Evolutionary conservation across 164 flowering plant species (phyloP), one percentile per base, ranked within the genome.

Genomic region (Magnolia changhungtana): DNA sequence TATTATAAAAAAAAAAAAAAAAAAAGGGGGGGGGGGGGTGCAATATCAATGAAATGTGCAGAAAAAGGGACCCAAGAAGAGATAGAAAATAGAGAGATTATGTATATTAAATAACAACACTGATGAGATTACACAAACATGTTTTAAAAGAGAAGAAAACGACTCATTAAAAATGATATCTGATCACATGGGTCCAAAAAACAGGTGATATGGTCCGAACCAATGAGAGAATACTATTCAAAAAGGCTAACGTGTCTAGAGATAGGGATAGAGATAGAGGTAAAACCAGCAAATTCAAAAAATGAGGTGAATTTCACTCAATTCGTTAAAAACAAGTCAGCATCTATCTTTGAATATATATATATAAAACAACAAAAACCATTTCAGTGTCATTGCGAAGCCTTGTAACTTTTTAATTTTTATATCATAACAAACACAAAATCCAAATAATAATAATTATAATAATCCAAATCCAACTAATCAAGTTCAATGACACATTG

Each of bases 241-340:
- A 63, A 74, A 76, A 74, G 85, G 76, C 80, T 75, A 82, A 80
- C 52, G 70, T 70, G 55, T 72, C 3, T 45, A 50, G 74, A 31
- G n/a, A n/a, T 11, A 45, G 68, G 24, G 68, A 65, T 29, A 65
- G 24, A 10, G 14, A 24, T 4, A 65, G 19, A 65, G 4, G 68
- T 65, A 65, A 65, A 59, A 59, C 16, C 1, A 59, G 16, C 0
- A 59, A 59, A 65, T 37, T 37, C 7, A 4, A 37, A 37, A 37
- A 37, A 37, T 37, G 45, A 37, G 4, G 45, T 37, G 45, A 37
- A 37, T 37, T 37, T 37, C 45, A 37, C 3, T 37, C 0, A 37
- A 37, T 37, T 37, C 45, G 7, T 37, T 37, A 37, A 37, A 37
- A 37, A 37, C 45, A 37, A 37, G 45, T 37, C 45, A 37, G 7